Conservation (phyloP, 225 moss, liverwort and hornwort genomes). For the Physcomitrellopsis africana region DNA sequence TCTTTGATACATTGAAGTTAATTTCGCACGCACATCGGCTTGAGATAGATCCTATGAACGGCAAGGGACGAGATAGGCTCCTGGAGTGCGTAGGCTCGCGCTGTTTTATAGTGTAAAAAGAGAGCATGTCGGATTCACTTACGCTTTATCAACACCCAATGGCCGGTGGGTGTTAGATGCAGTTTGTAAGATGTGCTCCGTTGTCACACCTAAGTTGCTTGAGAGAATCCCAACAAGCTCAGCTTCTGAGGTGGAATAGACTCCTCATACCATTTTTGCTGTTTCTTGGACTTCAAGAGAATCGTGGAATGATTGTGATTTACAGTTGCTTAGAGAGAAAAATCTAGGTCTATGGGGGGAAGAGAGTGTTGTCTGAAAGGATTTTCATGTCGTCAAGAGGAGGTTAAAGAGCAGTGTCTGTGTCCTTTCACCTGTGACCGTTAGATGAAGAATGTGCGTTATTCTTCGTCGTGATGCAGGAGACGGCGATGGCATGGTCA, state of each 20-base stretch:
- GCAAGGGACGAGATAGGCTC: not conserved
- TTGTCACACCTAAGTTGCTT: not conserved
- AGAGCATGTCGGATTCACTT: constrained; percentile 2
- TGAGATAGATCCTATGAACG: not conserved
- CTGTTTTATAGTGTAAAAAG: not conserved
- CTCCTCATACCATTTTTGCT: not conserved
- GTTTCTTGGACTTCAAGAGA: constrained; percentile 11
- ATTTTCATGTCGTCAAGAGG: constrained; percentile 5
- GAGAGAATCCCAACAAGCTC: not conserved
- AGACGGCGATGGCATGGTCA: not conserved
- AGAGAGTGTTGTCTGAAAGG: too few species aligned
- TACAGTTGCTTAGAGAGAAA: not conserved
- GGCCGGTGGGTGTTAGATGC: constrained; percentile 12
- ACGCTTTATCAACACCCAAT: constrained; percentile 18
- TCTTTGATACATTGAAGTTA: too few species aligned
- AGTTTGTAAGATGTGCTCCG: not conserved
- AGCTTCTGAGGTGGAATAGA: not conserved
- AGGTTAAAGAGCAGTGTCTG: not conserved
- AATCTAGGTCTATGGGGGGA: not conserved
- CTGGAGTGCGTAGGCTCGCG: constrained; percentile 11
- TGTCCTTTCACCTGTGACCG: not conserved
- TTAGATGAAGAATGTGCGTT: constrained; percentile 5
- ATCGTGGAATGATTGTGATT: not conserved
- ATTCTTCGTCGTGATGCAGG: constrained; percentile 14
- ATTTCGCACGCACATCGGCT: constrained; percentile 31